Percentiles rank a stretch among this genome's conserved stretches.
Evolutionary conservation across 495 filamentous ascomycete genomes (phyloP).

Genomic region (Talaromyces liani): DNA sequence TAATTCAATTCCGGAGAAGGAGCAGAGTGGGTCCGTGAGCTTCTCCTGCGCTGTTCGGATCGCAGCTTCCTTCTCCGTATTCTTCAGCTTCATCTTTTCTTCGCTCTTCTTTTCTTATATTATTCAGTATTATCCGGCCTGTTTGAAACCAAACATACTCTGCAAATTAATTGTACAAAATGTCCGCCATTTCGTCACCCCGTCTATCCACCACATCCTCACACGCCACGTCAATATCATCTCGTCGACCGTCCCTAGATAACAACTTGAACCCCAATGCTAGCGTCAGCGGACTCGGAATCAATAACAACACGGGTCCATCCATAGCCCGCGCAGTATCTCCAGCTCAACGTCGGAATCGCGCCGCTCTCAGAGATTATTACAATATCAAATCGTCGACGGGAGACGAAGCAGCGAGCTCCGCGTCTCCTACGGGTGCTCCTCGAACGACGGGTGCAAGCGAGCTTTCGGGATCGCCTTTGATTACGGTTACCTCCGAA

Average conservation of each 20-base stretch:
- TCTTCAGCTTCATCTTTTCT: not conserved
- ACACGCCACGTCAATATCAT: slow-evolving; percentile 60
- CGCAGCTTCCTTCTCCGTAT: not conserved
- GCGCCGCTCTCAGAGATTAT: slow-evolving; percentile 85
- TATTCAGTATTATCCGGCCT: not conserved
- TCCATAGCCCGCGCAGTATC: slow-evolving; percentile 32
- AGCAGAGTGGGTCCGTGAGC: not conserved
- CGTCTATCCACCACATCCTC: slow-evolving; percentile 64
- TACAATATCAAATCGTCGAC: slow-evolving; percentile 70
- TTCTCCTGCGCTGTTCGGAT: not conserved
- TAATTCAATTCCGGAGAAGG: not conserved
- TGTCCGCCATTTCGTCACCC: slow-evolving; percentile 74
- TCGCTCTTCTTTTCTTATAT: not conserved
- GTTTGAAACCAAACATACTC: not conserved
- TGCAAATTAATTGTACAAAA: slow-evolving; percentile 22
- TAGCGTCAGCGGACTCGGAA: slow-evolving; percentile 41
- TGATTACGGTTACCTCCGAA: slow-evolving; percentile 21
- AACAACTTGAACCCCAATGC: slow-evolving; percentile 37
- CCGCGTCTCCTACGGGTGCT: not conserved
- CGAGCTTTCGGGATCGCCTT: slow-evolving; percentile 24
- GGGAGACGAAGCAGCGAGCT: slow-evolving; percentile 14
- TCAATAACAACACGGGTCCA: slow-evolving; percentile 29
- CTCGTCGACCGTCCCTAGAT: slow-evolving; percentile 68
- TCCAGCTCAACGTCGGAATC: slow-evolving; percentile 53
- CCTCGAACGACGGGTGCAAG: slow-evolving; percentile 34